These are phyloP conservation scores for Elaphomyces granulatus DNA, from an alignment of 495 filamentous ascomycete species.

Conservation along the genomic window DNA sequence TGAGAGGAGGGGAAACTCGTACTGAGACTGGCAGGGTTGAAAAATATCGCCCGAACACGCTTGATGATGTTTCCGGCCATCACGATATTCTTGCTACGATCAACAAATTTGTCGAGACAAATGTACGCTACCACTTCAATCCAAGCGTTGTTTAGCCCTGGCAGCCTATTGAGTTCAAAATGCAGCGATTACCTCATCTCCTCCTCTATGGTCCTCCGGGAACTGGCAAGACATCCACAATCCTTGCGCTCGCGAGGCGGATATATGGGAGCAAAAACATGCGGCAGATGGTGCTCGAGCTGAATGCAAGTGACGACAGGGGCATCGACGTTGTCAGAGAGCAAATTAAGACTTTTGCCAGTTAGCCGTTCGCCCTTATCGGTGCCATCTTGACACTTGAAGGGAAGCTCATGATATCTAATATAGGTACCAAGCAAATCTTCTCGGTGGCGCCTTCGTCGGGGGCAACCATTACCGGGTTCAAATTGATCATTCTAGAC, in stretches of 20 bases:
- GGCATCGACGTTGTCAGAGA: constrained; percentile 98
- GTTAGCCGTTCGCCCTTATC: constrained; percentile 22
- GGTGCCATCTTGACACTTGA: not conserved
- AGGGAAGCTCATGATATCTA: not conserved
- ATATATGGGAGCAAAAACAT: constrained; percentile 91
- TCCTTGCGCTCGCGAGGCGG: constrained; percentile 75
- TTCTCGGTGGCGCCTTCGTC: constrained; percentile 40
- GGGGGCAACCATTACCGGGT: constrained; percentile 47
- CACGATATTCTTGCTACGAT: constrained; percentile 95
- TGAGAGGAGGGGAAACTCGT: not conserved
- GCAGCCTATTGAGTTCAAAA: constrained; percentile 6
- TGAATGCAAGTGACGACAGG: constrained; percentile 93
- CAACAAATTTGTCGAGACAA: constrained; percentile 88
- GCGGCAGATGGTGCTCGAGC: constrained; percentile 94
- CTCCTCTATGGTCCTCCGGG: constrained; percentile 95
- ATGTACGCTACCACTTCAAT: constrained; percentile 46
- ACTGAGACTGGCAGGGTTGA: constrained; percentile 58
- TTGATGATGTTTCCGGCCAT: constrained; percentile 92
- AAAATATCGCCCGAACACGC: constrained; percentile 81
- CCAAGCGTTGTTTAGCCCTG: not conserved
- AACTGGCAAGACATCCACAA: constrained; percentile 93
- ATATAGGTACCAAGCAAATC: constrained; percentile 51
- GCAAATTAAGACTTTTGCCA: constrained; percentile 98
- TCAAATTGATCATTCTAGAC: constrained; percentile 94
- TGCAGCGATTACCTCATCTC: constrained; percentile 75